Conservation (phyloP, 805 yeast species). For the Tanozyma kutaoensis region DNA sequence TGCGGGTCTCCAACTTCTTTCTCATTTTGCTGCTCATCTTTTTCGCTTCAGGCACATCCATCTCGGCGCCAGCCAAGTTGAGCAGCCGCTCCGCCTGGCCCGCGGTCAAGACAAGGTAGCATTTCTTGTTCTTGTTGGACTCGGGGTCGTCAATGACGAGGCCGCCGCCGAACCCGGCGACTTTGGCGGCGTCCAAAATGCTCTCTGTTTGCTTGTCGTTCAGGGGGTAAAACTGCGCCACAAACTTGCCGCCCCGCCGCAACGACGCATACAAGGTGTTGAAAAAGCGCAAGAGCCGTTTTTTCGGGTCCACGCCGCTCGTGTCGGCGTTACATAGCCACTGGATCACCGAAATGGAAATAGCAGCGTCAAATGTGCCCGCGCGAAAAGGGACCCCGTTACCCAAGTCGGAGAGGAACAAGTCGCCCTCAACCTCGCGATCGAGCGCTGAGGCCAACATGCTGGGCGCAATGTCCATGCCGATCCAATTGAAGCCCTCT, state of each 20-base stretch:
- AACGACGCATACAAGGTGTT: constrained; percentile 76
- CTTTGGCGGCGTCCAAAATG: constrained; percentile 75
- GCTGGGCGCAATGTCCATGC: constrained; percentile 91
- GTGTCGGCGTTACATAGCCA: constrained; percentile 97
- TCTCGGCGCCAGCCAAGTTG: constrained; percentile 66
- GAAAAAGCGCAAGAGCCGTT: constrained; percentile 70
- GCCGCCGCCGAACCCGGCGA: constrained; percentile 95
- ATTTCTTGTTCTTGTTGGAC: constrained; percentile 80
- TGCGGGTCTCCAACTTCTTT: constrained; percentile 56
- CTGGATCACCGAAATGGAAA: constrained; percentile 88
- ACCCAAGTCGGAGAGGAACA: constrained; percentile 88
- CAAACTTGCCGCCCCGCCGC: constrained; percentile 92
- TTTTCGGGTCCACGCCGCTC: constrained; percentile 67
- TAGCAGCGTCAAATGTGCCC: constrained; percentile 94
- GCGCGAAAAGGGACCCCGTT: constrained; percentile 90
- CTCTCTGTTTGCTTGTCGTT: constrained; percentile 75
- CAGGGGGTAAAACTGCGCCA: constrained; percentile 92
- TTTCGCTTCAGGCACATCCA: constrained; percentile 50
- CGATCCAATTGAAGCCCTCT: constrained; percentile 91
- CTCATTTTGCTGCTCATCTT: constrained; percentile 29
- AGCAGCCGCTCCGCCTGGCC: constrained; percentile 65
- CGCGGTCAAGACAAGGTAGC: constrained; percentile 80
- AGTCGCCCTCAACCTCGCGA: constrained; percentile 86
- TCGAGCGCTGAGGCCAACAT: constrained; percentile 94
- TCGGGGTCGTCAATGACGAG: constrained; percentile 90